Conservation (phyloP, 805 yeast genomes). For the Candida anglica region DNA sequence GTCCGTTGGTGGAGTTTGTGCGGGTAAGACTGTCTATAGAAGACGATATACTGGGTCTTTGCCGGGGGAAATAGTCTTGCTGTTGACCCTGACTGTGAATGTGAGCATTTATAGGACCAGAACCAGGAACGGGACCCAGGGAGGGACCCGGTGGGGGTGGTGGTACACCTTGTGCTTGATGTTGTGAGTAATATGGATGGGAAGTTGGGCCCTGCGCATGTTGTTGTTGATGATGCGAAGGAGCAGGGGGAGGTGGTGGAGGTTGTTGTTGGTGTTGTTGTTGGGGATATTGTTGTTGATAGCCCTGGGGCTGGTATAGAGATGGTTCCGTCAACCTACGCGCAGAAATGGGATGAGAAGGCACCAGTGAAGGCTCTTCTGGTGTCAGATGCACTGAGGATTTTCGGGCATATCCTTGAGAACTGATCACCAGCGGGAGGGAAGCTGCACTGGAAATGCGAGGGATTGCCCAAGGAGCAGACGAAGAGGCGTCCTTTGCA, state of each 20-base stretch:
- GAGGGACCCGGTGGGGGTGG: neutral
- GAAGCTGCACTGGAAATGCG: constrained; percentile 9
- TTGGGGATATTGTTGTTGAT: constrained; percentile 1
- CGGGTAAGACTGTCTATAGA: constrained; percentile 3
- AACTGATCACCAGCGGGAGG: constrained; percentile 3
- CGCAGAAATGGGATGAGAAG: neutral
- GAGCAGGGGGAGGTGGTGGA: constrained; percentile 1
- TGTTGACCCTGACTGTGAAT: constrained; percentile 2
- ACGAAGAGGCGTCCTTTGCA: constrained; percentile 3
- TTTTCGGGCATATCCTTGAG: constrained; percentile 1
- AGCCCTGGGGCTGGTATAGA: constrained; percentile 4
- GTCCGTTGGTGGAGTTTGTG: constrained; percentile 3
- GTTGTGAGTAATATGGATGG: neutral
- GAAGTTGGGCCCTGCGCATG: constrained; percentile 1
- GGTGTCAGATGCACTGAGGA: constrained; percentile 3
- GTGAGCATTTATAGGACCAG: constrained; percentile 2
- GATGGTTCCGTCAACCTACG: constrained; percentile 12
- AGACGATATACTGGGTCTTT: constrained; percentile 1
- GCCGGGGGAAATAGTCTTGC: constrained; percentile 4
- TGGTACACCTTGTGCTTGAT: neutral
- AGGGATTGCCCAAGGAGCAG: constrained; percentile 9
- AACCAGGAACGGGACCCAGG: constrained; percentile 2
- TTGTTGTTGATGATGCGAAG: constrained; percentile 2
- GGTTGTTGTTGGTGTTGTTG: neutral
- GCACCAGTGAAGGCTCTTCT: neutral